phyloP scores from a whole-genome alignment of 306 rosid genomes.

The Pachyrhizus erosus region DNA sequence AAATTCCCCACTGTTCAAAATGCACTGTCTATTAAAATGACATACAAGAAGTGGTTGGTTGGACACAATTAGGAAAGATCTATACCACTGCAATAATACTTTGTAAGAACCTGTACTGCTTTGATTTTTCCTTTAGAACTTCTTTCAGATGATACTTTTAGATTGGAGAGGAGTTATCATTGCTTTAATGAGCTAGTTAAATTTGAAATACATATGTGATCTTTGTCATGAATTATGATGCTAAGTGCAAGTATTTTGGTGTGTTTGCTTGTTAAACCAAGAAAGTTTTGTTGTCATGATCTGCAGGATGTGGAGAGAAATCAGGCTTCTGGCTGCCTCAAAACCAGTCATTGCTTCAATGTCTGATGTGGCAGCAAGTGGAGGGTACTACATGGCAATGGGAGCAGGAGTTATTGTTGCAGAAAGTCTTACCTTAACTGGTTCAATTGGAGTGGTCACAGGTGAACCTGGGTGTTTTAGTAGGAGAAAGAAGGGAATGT shows the following conservation, averaged over 20 bases:
- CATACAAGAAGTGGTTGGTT: slow-evolving; percentile 34
- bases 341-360: slow-evolving; percentile 96
- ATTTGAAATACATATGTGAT: slow-evolving; percentile 30
- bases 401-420: slow-evolving; percentile 92
- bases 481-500: slow-evolving; percentile 12
- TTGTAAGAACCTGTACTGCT: background rate
- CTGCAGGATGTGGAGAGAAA: slow-evolving; percentile 98
- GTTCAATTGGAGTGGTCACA: slow-evolving; percentile 95
- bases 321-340: slow-evolving; percentile 88
- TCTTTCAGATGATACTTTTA: slow-evolving; percentile 5
- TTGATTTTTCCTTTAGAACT: slow-evolving; percentile 19
- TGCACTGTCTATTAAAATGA: slow-evolving; percentile 38
- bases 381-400: slow-evolving; percentile 99
- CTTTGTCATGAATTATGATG: slow-evolving; percentile 29
- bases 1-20: slow-evolving; percentile 40
- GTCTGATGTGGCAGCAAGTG: slow-evolving; percentile 99
- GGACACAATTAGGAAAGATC: slow-evolving; percentile 27
- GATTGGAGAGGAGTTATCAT: slow-evolving; percentile 24
- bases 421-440: slow-evolving; percentile 91
- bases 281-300: slow-evolving; percentile 32
- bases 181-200: slow-evolving; percentile 10
- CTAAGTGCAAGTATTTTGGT: slow-evolving; percentile 30
- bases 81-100: slow-evolving; percentile 32
- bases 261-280: slow-evolving; percentile 19
- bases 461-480: slow-evolving; percentile 56